Evolutionary conservation across 1,139 yeast genomes (phyloP), one percentile per base, ranked within the genome.

Genomic region (Pichia sp.): DNA sequence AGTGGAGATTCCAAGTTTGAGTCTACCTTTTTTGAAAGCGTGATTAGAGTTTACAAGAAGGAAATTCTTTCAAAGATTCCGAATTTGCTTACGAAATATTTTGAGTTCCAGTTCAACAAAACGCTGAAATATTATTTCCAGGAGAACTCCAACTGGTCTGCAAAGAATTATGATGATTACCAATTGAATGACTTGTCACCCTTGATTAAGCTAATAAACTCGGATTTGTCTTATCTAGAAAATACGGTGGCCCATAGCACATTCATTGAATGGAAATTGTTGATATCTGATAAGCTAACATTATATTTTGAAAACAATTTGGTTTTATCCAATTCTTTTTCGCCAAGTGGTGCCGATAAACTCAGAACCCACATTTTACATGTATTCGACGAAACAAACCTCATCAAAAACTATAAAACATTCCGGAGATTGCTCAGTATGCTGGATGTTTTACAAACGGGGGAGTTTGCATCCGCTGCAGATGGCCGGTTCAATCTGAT

Each of bases 71-170:
- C 33, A 9, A 50, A 69, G 33, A 67, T 75, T 0, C 64, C 70
- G 29, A 52, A 56, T 5, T 64, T 74, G 38, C 66, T 76, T 36
- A 65, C 66, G 3, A 66, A 60, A 1, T 72, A 77, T 48, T 69
- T 83, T 48, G 66, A 67, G 28, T 71, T 72, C 44, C 81, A 78
- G 43, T 63, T 81, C 31, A 73, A 74, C 42, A 57, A 65, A 3
- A 58, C 69, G 3, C 64, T 82, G 64, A 78, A 75, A 54, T 67
- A 62, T 4, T 82, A 81, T 52, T 79, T 75, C 47, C 69, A 72
- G 29, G 41, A 57, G 5, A 60, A 64, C 40, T 53, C 39, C 3
- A 39, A 53, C 27, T 61, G 67, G 55, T 31, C 40, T 5, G 37
- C 39, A 3, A 38, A 35, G n/a, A 29, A 16, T 8, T 10, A n/a